Evolutionary conservation across 371 early-diverging fungal species (phyloP), one percentile per base, ranked within the genome.

Genomic region (Haplosporangium sp.): DNA sequence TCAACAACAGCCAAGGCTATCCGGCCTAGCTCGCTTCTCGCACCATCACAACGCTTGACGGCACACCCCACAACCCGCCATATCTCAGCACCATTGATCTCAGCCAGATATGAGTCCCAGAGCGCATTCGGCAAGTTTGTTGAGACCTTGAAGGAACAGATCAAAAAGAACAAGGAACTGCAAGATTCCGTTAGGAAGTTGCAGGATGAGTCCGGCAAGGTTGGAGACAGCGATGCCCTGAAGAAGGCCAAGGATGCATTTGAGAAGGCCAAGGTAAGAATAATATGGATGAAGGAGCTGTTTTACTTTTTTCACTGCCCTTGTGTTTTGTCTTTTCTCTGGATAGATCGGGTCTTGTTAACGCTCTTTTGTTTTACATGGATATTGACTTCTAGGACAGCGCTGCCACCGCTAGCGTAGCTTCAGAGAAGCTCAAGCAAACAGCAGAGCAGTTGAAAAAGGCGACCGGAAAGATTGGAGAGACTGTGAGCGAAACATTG

Each of bases 91-190:
- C 73, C 80, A 13, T n/a, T 65, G 51, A 58, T 69, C 46, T 53
- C 73, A 23, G 80, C 69, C 57, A 68, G 80, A 53, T 58, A 79
- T 43, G 80, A 79, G 48, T 73, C 80, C 45, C 73, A 82, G 67
- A 80, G 82, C 50, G 74, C 81, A 7, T 75, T 84, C 58, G 52
- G 74, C 45, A 82, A 80, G 58, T 98, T 98, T 82, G 83, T 92
- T 23, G 92, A 96, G 57, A 95, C 96, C 5, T 81, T 98, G 59
- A 91, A 91, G 69, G 92, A 93, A 21, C 98, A 98, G 86, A 88
- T 96, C 66, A 87, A 94, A 80, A 95, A 96, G 84, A 96, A 94
- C 84, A 88, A 95, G 83, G 96, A 98, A 56, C 85, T 98, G 40
- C 92, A 95, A 66, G 75, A 93, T 45, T 92, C 93, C 80, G 91